Conservation (phyloP, 495 filamentous ascomycete species). For the Trichoderma gamsii region DNA sequence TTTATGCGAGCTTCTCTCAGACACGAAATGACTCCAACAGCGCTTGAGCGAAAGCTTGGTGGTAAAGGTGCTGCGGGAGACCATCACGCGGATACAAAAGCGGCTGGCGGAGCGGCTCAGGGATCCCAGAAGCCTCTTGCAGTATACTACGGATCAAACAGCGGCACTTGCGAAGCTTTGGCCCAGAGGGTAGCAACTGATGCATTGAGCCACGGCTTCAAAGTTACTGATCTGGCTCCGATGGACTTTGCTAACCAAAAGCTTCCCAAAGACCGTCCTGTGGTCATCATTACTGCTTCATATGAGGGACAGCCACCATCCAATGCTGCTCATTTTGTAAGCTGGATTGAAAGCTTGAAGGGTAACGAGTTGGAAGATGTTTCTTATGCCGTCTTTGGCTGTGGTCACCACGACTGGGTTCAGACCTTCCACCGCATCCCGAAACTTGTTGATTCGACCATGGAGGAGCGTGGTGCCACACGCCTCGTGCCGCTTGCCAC, state of each 20-base stretch:
- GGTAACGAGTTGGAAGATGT: constrained; percentile 38
- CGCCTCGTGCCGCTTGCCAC: constrained; percentile 44
- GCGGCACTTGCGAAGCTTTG: constrained; percentile 61
- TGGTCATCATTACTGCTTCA: constrained; percentile 54
- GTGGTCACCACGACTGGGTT: constrained; percentile 50
- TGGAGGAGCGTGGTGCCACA: constrained; percentile 42
- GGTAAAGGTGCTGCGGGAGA: constrained; percentile 22
- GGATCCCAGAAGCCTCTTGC: constrained; percentile 32
- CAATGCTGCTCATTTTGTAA: constrained; percentile 59
- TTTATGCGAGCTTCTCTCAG: constrained; percentile 54
- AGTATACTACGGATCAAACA: constrained; percentile 64
- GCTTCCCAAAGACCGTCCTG: constrained; percentile 51
- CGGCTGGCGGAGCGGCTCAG: background rate
- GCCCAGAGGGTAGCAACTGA: constrained; percentile 51
- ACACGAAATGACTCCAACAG: constrained; percentile 45
- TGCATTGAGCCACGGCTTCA: constrained; percentile 48
- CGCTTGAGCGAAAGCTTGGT: constrained; percentile 43
- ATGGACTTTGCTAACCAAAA: constrained; percentile 53
- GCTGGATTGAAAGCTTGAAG: constrained; percentile 50
- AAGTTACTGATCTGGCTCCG: constrained; percentile 31
- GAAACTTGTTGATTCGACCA: constrained; percentile 46
- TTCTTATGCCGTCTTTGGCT: constrained; percentile 58
- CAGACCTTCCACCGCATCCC: constrained; percentile 63
- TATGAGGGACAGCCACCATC: constrained; percentile 62
- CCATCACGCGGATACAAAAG: background rate